phyloP scores from a whole-genome alignment of 2,329 filamentous ascomycete species.

The Trichoderma arundinaceum region DNA sequence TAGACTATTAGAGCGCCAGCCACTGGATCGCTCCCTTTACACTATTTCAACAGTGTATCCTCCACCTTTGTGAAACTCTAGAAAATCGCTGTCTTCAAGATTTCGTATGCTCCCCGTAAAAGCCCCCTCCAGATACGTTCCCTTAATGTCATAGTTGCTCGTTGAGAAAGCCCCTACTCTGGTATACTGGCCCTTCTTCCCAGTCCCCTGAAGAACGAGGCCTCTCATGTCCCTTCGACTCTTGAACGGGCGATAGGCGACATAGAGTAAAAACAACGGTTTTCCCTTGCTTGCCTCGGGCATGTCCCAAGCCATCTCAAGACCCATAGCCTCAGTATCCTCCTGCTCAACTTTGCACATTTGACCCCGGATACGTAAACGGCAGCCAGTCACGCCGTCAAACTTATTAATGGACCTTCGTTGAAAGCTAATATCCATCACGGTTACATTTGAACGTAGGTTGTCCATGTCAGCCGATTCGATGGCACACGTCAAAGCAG shows the following conservation, averaged over 20 bases:
- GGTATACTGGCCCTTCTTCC: neutral
- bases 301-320: neutral
- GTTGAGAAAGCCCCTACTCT: neutral
- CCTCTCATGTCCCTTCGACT: neutral
- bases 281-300: neutral
- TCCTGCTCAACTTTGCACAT: neutral
- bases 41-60: neutral
- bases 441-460: neutral
- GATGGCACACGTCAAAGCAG: conserved; percentile 1
- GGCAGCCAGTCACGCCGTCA: neutral
- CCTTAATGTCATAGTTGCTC: neutral
- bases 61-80: neutral
- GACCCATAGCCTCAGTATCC: neutral
- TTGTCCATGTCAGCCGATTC: neutral
- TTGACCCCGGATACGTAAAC: neutral
- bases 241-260: neutral
- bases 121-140: neutral
- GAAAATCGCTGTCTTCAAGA: neutral
- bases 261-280: neutral
- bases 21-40: neutral
- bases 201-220: neutral
- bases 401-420: neutral
- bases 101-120: neutral
- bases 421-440: neutral
- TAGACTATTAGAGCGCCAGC: neutral